Conservation (phyloP, 306 rosid genomes). For the Cicer yamashitae region DNA sequence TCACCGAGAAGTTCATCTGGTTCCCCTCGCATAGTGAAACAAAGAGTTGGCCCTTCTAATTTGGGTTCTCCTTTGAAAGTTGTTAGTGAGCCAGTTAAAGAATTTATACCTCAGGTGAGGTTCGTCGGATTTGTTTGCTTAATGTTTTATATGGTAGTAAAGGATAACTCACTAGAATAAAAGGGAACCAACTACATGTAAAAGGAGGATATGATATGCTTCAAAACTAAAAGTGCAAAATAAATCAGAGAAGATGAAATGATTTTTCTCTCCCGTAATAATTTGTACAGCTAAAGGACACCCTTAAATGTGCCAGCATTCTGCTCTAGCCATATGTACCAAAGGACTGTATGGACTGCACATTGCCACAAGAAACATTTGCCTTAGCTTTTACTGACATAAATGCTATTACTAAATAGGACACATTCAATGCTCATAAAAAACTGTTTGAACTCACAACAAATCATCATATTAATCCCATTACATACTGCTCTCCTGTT, state of each 20-base stretch:
- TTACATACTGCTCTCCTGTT: background rate
- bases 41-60: conserved; percentile 88
- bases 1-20: conserved; percentile 94
- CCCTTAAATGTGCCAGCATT: conserved; percentile 30
- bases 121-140: conserved; percentile 18
- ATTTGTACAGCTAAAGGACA: background rate
- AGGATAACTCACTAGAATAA: conserved; percentile 5
- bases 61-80: conserved; percentile 93
- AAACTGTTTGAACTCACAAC: background rate
- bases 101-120: conserved; percentile 96
- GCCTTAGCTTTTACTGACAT: background rate
- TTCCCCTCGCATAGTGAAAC: conserved; percentile 94
- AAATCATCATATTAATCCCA: conserved; percentile 25
- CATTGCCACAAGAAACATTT: background rate
- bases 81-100: conserved; percentile 92
- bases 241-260: background rate
- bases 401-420: conserved; percentile 26
- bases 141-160: conserved; percentile 34
- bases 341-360: conserved; percentile 10
- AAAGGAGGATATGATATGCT: conserved; percentile 33
- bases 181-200: conserved; percentile 23
- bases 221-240: conserved; percentile 1
- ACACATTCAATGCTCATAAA: conserved; percentile 9
- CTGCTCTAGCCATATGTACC: conserved; percentile 28
- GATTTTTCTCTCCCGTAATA: background rate